phyloP scores from a whole-genome alignment of 495 filamentous ascomycete species.

The Hamigera avellanea region DNA sequence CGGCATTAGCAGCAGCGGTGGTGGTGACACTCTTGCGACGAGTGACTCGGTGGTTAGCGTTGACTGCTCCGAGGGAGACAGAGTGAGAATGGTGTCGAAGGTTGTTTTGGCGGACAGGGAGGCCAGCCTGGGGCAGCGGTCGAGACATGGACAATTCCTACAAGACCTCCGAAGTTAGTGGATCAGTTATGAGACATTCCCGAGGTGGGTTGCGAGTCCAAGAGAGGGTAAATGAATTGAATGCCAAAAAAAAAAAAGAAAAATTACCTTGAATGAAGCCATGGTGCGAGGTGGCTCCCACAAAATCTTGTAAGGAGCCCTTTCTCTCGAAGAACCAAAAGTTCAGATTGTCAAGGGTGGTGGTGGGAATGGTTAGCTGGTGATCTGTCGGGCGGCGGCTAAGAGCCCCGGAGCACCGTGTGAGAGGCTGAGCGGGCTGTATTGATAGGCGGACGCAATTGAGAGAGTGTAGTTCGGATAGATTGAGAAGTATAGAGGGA shows the following conservation, averaged over 20 bases:
- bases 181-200: not conserved
- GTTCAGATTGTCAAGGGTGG: not conserved
- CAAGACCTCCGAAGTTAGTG: not conserved
- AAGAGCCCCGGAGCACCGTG: not conserved
- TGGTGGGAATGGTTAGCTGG: too few relatives aligned
- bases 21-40: slow-evolving; percentile 89
- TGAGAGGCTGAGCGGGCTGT: too few relatives aligned
- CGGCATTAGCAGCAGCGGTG: slow-evolving; percentile 59
- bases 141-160: slow-evolving; percentile 38
- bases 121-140: slow-evolving; percentile 24
- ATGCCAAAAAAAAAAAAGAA: slow-evolving; percentile 2
- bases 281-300: slow-evolving; percentile 14
- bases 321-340: not conserved
- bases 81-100: slow-evolving; percentile 76
- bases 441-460: not conserved
- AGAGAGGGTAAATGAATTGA: not conserved
- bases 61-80: slow-evolving; percentile 66
- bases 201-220: slow-evolving; percentile 2
- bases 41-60: slow-evolving; percentile 72
- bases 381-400: not conserved
- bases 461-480: not conserved
- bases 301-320: not conserved
- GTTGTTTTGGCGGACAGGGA: slow-evolving; percentile 23
- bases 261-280: slow-evolving; percentile 36
- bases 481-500: too few relatives aligned